Evolutionary conservation across 140 eudicot genomes (phyloP), one percentile per base, ranked within the genome.

Genomic region (Senecio squalidus): DNA sequence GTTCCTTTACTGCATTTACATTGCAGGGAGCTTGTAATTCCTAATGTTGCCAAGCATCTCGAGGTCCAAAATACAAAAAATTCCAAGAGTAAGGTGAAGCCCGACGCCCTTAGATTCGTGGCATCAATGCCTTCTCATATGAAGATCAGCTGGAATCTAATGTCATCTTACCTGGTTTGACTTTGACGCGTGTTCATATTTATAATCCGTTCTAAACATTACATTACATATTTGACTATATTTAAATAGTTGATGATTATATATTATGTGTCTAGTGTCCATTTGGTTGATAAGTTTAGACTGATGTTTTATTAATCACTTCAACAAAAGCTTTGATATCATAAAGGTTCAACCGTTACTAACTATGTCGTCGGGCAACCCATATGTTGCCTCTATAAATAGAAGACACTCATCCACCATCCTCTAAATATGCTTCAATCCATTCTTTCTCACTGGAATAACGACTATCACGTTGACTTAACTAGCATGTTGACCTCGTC

Each of bases 121-220:
- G 97, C 94, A 17, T 41, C 94, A 17, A 82, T 90, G 95, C 95
- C 97, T 21, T 78, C 97, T 21, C 95, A 85, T 49, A 90, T 90
- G 97, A 86, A 85, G 75, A 85, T 90, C 60, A 90, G 95, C 74
- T 90, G 97, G 97, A 90, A 90, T 60, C 81, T 85, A 41, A 90
- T 90, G 97, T 85, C 95, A 20, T 89, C 97, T 51, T 89, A 82
- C 69, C 68, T 85, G 80, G 76, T 82, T 41, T 70, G 59, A 70
- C 49, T 23, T 31, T 31, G 6, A 3, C 39, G 20, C 38, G 27
- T 69, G 26, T 14, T 4, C 30, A 9, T 63, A 26, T 60, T 4
- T 44, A 29, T 30, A 55, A 15, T 8, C n/a, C 15, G 8, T 31
- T 23, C n/a, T 29, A 27, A 33, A 47, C 13, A 28, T 52, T 14